Evolutionary conservation across 108 stramenopile genomes (phyloP), one percentile per base, ranked within the genome.

Genomic region (Pseudonitzschia pungens): DNA sequence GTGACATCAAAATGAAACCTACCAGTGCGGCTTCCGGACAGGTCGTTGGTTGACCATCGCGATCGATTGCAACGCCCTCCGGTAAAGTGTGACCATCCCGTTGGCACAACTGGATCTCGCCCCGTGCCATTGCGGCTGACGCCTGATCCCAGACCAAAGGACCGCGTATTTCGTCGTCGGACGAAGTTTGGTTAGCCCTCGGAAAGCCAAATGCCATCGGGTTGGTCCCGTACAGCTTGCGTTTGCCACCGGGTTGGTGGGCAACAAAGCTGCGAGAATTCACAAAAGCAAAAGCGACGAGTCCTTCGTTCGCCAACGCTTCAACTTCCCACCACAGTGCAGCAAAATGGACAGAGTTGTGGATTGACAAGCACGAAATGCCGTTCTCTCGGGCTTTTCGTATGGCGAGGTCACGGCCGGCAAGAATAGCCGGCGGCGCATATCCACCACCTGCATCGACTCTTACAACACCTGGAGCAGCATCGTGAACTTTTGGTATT

Each of bases 131-230:
- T 40, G 60, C 60, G 36, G 60, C 60, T 2, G 60, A 62, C 40
- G 60, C 60, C 60, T 62, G 60, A 21, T 62, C 60, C 60, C 60
- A 62, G 20, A 62, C 60, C 60, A 62, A 62, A 40, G 60, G 60
- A 62, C 60, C 60, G 4, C 20, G 32, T 62, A 4, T n/a, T 62
- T 62, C 60, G 31, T 62, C n/a, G 15, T 33, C 33, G 36, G 29
- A 26, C 26, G 60, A 21, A 33, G 60, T n/a, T 4, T 14, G 4
- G 29, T 11, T 21, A 1, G 60, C 33, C 29, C 60, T 62, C 16
- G 60, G 60, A 40, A 62, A 62, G 36, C 60, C 60, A 40, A 62
- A 62, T 9, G 60, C 60, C 60, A 62, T 62, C 16, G 60, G 60
- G 40, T 62, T 62, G n/a, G 60, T 62, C 9, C 60, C 60, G 29